These are phyloP conservation scores for Xylariaceae sp. DNA, from an alignment of 2,329 filamentous ascomycete species.

Conservation along the genomic window DNA sequence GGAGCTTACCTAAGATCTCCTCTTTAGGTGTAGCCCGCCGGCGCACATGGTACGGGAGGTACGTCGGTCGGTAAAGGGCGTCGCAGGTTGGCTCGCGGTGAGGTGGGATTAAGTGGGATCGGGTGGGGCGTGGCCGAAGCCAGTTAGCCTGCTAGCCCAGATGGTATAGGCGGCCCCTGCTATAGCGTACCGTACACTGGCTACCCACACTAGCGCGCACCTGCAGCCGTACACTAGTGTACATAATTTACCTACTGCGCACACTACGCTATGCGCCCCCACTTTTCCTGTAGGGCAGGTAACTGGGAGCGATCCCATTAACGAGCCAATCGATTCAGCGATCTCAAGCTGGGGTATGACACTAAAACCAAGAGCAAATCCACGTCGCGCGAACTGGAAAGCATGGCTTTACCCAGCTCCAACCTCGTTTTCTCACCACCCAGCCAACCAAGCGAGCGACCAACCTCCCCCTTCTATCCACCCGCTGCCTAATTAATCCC, in stretches of 20 bases:
- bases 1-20: not conserved
- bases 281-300: not conserved
- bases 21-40: not conserved
- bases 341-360: not conserved
- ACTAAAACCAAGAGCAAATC: not conserved
- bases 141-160: not conserved
- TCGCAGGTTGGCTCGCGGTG: not conserved
- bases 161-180: too few species aligned
- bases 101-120: too few species aligned
- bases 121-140: not conserved
- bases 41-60: too few species aligned
- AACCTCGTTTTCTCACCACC: not conserved
- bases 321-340: not conserved
- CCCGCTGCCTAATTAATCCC: conserved; percentile 23
- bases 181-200: not conserved
- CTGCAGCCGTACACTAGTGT: not conserved
- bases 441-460: conserved; percentile 25
- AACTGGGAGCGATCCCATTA: not conserved
- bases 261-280: not conserved
- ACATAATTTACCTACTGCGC: not conserved
- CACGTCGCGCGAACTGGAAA: not conserved
- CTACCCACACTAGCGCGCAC: not conserved
- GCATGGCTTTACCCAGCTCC: not conserved
- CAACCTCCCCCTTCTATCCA: conserved; percentile 20
- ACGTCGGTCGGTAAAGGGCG: not conserved